A percentile compares a stretch with the other conserved stretches of the same genome.
Evolutionary conservation across 2,329 filamentous ascomycete genomes (phyloP).

Genomic region (Fusarium protoensiforme): DNA sequence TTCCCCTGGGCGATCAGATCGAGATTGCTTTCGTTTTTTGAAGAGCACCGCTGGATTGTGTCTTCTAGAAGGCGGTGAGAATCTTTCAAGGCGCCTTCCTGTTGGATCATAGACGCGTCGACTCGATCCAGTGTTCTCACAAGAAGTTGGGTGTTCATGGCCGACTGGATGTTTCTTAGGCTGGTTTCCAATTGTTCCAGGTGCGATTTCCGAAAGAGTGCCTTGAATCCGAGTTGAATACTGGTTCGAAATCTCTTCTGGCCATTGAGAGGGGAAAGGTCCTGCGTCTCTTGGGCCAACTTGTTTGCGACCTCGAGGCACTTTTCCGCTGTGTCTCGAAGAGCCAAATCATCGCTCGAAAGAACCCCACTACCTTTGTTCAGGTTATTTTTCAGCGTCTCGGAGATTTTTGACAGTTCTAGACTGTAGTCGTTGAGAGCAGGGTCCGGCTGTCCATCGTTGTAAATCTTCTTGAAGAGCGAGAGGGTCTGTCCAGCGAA

Average conservation of each 20-base stretch:
- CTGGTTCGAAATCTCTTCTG: neutral
- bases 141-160: neutral
- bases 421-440: neutral
- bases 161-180: neutral
- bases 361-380: neutral
- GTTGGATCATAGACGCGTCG: neutral
- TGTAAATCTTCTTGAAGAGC: neutral
- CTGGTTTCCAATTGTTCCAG: neutral
- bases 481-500: neutral
- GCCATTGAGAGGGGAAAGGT: neutral
- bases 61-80: neutral
- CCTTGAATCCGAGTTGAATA: neutral
- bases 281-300: neutral
- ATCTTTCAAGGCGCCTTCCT: neutral
- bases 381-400: neutral
- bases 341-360: neutral
- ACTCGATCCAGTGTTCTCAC: neutral
- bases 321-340: neutral
- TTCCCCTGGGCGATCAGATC: neutral
- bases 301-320: neutral
- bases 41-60: neutral
- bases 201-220: neutral
- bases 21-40: neutral
- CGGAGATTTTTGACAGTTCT: neutral
- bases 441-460: neutral